These are phyloP conservation scores for Apiosordaria backusii DNA, from an alignment of 495 filamentous ascomycete genomes.

Conservation along the genomic window DNA sequence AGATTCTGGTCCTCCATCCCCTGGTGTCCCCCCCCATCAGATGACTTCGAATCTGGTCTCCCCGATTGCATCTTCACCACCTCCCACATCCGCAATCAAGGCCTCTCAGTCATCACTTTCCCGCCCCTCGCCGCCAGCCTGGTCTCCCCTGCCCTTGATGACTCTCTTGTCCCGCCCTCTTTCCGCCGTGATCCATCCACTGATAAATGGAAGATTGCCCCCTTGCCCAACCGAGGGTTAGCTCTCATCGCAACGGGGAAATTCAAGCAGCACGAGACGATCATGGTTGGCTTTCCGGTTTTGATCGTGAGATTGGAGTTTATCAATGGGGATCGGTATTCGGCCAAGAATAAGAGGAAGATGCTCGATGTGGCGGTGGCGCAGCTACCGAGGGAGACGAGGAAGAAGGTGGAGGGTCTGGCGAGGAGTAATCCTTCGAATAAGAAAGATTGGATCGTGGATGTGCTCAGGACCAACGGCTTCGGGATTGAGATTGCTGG, in stretches of 20 bases:
- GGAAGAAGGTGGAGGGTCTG: constrained; percentile 30
- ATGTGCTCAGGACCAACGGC: constrained; percentile 61
- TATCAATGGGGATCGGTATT: constrained; percentile 20
- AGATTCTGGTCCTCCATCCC: neutral
- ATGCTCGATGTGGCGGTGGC: constrained; percentile 27
- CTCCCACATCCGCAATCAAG: constrained; percentile 9
- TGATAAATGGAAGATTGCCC: constrained; percentile 13
- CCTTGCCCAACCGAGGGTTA: constrained; percentile 30
- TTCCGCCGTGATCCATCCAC: constrained; percentile 6
- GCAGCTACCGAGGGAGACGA: constrained; percentile 23
- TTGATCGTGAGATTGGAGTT: constrained; percentile 30
- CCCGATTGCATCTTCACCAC: constrained; percentile 17
- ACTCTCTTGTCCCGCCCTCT: neutral
- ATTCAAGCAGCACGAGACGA: constrained; percentile 24
- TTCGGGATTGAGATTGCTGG: constrained; percentile 36
- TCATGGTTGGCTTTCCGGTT: constrained; percentile 31
- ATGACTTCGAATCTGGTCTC: neutral
- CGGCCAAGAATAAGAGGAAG: constrained; percentile 13
- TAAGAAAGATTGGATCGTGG: constrained; percentile 65
- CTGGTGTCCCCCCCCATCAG: neutral
- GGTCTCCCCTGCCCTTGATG: neutral
- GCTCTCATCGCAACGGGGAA: constrained; percentile 26
- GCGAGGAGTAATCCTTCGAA: constrained; percentile 56
- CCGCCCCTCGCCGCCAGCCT: constrained; percentile 7
- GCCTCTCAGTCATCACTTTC: constrained; percentile 14